Evolutionary conservation across 2,329 filamentous ascomycete genomes (phyloP).

Genomic region (Sporothrix variecibatus): DNA sequence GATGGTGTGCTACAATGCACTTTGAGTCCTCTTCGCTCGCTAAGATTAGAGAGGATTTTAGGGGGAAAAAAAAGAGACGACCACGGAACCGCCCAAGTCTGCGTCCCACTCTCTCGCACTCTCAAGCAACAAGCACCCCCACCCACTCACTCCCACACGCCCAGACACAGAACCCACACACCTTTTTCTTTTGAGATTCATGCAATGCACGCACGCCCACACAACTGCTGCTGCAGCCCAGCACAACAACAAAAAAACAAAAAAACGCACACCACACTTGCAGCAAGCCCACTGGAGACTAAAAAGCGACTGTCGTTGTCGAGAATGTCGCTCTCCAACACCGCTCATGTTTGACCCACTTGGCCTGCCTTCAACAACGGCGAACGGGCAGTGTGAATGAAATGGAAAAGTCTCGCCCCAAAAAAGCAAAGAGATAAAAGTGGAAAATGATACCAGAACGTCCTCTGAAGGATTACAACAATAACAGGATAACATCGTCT

Average conservation of each 20-base stretch:
- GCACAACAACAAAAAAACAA: not conserved
- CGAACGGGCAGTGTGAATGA: not conserved
- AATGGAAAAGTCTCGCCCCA: not conserved
- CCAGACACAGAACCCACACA: conserved; percentile 1
- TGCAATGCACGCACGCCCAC: conserved; percentile 9
- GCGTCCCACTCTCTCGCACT: not conserved
- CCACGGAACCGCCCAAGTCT: not conserved
- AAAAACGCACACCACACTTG: conserved; percentile 3
- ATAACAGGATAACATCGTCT: not conserved
- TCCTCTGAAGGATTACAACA: not conserved
- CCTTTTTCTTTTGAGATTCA: not conserved
- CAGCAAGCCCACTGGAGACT: not conserved
- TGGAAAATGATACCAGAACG: not conserved
- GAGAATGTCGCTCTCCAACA: not conserved
- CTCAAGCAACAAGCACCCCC: not conserved
- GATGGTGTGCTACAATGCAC: not conserved
- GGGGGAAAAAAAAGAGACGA: not conserved
- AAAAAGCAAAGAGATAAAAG: not conserved
- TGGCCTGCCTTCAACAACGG: not conserved
- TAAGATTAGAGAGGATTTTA: not conserved
- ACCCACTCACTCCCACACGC: not conserved
- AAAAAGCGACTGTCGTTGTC: not conserved
- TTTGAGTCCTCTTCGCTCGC: not conserved
- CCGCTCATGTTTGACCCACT: conserved; percentile 11
- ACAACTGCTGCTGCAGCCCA: not conserved